Evolutionary conservation across 352 stramenopile genomes (phyloP).

Genomic region (Pythium oligandrum): DNA sequence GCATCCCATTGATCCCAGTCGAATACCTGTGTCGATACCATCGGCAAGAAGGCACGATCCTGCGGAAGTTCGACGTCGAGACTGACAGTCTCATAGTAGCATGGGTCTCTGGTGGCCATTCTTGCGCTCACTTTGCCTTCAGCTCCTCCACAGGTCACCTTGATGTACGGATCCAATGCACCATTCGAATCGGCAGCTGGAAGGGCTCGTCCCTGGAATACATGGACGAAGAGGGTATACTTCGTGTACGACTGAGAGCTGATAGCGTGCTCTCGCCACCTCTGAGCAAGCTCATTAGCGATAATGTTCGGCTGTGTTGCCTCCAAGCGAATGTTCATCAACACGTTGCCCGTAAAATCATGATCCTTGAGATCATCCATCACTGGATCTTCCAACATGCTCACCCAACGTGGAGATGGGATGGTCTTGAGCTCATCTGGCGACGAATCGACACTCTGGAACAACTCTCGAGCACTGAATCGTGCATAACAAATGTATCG

Average conservation of each 20-base stretch:
- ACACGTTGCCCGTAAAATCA: constrained; percentile 78
- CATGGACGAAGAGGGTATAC: constrained; percentile 78
- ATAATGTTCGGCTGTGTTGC: constrained; percentile 26
- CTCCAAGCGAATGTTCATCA: constrained; percentile 72
- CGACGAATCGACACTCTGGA: constrained; percentile 30
- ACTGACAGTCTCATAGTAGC: constrained; percentile 80
- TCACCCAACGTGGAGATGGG: constrained; percentile 58
- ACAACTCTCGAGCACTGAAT: constrained; percentile 65
- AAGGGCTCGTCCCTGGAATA: constrained; percentile 75
- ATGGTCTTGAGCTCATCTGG: constrained; percentile 28
- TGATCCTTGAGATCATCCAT: constrained; percentile 77
- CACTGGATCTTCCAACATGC: constrained; percentile 69
- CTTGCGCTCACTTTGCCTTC: constrained; percentile 56
- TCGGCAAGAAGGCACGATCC: constrained; percentile 52
- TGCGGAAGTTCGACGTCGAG: constrained; percentile 76
- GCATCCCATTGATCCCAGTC: constrained; percentile 72
- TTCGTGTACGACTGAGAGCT: constrained; percentile 63
- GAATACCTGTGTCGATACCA: constrained; percentile 70
- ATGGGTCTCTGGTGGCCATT: constrained; percentile 68
- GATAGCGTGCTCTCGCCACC: constrained; percentile 50
- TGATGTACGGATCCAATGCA: constrained; percentile 78
- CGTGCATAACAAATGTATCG: constrained; percentile 79
- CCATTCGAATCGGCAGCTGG: constrained; percentile 73
- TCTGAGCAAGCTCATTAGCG: constrained; percentile 32
- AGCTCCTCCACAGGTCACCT: constrained; percentile 74